Conservation (phyloP, 2,329 filamentous ascomycete genomes). For the Ophiostoma pallidulum region DNA sequence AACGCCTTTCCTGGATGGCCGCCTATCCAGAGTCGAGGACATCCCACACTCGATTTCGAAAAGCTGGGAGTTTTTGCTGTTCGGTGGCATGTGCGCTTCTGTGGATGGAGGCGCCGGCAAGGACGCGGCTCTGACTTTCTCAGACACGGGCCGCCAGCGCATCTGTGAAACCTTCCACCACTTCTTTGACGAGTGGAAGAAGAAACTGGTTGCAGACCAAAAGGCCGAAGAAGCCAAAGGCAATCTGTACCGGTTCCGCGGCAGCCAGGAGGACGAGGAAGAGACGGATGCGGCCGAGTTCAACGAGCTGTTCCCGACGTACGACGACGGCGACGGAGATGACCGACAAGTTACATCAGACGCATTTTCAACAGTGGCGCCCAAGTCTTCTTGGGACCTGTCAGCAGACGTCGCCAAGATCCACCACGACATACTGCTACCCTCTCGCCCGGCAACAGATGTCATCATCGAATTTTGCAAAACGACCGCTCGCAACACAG, state of each 20-base stretch:
- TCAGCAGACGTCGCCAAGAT: conserved; percentile 52
- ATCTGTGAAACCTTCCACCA: conserved; percentile 59
- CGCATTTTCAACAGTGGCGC: not conserved
- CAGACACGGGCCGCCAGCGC: conserved; percentile 36
- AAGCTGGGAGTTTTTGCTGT: conserved; percentile 41
- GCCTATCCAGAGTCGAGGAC: conserved; percentile 22
- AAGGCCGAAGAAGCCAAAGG: conserved; percentile 62
- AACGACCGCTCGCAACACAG: conserved; percentile 32
- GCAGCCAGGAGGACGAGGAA: conserved; percentile 66
- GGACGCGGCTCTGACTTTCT: conserved; percentile 26
- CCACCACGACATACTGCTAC: conserved; percentile 46
- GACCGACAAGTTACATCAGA: conserved; percentile 13
- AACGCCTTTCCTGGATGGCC: conserved; percentile 49
- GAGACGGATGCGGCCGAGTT: conserved; percentile 67
- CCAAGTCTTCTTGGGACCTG: conserved; percentile 37
- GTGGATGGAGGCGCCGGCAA: conserved; percentile 36
- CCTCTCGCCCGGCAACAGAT: conserved; percentile 29
- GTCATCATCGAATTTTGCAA: conserved; percentile 37
- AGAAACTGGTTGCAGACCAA: conserved; percentile 65
- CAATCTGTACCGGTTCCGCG: conserved; percentile 76
- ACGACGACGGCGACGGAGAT: conserved; percentile 31
- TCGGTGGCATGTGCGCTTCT: conserved; percentile 34
- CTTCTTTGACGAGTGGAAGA: conserved; percentile 74
- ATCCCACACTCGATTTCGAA: conserved; percentile 19
- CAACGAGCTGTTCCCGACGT: conserved; percentile 71